Percentiles rank a stretch among this genome's conserved stretches.
These are phyloP conservation scores for Alternaria incomplexa DNA, from an alignment of 2,329 filamentous ascomycete species.

Conservation along the genomic window DNA sequence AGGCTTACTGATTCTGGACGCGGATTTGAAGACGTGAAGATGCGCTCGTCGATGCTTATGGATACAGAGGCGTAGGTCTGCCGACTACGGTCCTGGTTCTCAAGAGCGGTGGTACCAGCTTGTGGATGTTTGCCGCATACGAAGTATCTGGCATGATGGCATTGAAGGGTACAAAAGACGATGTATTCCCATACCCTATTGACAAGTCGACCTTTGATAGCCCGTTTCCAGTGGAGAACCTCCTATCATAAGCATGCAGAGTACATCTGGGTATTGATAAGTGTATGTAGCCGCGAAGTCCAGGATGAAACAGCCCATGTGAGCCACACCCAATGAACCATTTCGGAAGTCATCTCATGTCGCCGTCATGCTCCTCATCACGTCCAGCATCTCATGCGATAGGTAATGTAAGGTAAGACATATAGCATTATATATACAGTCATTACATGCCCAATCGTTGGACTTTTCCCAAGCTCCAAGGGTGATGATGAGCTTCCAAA, in stretches of 20 bases:
- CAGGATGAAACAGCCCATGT: not conserved
- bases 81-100: not conserved
- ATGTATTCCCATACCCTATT: not conserved
- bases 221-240: not conserved
- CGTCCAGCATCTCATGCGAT: not conserved
- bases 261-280: not conserved
- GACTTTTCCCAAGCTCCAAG: not conserved
- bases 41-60: no score
- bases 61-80: not conserved
- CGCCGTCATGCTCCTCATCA: not conserved
- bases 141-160: not conserved
- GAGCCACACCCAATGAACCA: not conserved
- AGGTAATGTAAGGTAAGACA: not conserved
- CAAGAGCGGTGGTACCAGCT: not conserved
- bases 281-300: not conserved
- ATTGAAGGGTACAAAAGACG: not conserved
- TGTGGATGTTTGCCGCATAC: not conserved
- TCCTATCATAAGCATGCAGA: not conserved
- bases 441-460: not conserved
- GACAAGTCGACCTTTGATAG: not conserved
- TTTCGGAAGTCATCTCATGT: not conserved
- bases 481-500: not conserved
- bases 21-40: no score
- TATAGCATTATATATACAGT: not conserved
- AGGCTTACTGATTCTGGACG: no score